Percentiles rank a stretch among this genome's conserved stretches.
Conservation (phyloP, 768 basidiomycete species). For the Candolleomyces efflorescens region DNA sequence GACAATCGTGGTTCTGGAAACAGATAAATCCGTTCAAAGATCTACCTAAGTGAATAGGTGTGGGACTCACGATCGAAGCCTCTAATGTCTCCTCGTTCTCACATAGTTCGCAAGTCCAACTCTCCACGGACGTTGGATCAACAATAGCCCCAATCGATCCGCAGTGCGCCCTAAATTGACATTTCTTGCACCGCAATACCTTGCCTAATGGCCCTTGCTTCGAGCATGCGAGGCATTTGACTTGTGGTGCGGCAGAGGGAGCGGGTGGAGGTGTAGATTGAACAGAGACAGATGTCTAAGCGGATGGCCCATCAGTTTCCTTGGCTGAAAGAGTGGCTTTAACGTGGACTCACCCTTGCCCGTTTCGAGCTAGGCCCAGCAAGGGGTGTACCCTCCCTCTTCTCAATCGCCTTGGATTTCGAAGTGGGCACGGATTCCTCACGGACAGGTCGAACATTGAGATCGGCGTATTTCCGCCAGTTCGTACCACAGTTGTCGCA, state of each 20-base stretch:
- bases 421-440: constrained; percentile 55
- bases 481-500: constrained; percentile 85
- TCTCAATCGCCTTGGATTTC: constrained; percentile 52
- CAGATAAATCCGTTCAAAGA: not conserved
- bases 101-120: constrained; percentile 88
- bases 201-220: constrained; percentile 72
- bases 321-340: not conserved
- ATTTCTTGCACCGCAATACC: constrained; percentile 79
- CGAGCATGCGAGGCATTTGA: constrained; percentile 72
- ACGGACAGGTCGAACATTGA: constrained; percentile 68
- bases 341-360: constrained; percentile 31
- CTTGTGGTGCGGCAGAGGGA: constrained; percentile 48
- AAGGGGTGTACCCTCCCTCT: constrained; percentile 59
- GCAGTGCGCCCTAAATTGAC: constrained; percentile 75
- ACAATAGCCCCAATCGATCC: constrained; percentile 74
- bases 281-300: constrained; percentile 43
- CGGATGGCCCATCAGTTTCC: not conserved
- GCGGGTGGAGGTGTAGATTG: constrained; percentile 66
- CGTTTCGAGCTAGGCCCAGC: constrained; percentile 42
- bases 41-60: not conserved
- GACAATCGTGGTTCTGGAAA: constrained; percentile 72
- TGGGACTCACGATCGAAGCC: constrained; percentile 64
- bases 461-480: constrained; percentile 92
- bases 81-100: constrained; percentile 79
- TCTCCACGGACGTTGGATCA: constrained; percentile 58